Base-by-base conservation (phyloP, 257 asterid species). In the Fraxinus americana region DNA sequence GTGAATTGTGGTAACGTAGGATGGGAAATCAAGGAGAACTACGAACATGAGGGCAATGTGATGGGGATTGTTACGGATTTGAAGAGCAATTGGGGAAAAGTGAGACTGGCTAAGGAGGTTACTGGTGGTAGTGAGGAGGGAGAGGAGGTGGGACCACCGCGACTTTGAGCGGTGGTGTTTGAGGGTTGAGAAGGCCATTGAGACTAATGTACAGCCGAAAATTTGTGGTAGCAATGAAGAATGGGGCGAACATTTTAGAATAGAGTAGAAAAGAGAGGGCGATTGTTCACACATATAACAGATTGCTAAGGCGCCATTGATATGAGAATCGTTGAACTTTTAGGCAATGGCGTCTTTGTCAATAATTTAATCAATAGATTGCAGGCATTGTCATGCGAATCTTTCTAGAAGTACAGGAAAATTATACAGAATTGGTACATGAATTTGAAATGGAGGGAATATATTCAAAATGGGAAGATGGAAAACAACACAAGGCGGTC, bases 141-240 rank as follows among this genome's bases (percentile, higher is more conserved):
- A 83, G 54, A 92, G 97, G 79, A 95, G 95, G 76, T 92, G 75
- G 21, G 89, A 84, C 97, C 99, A 93, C 67, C 99, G 89, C 76
- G 97, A 82, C 81, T 89, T 93, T n/a, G 98, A 93, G 74, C 97
- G 97, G 83, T 89, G 97, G 88, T 95, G 91, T 76, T 85, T 89
- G 76, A 95, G 96, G 76, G 89, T 89, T 19, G 94, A 87, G 70
- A 90, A 90, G 61, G 94, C 92, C 45, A 87, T 83, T 67, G 89
- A 68, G 78, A 91, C 92, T n/a, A 89, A 2, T 7, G 70, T 70
- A 67, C 82, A 86, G 0, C 85, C 88, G 7, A 88, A 3, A 52
- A 78, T 71, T 14, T 88, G 75, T 0, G 78, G 35, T 14, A 85
- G 4, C n/a, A 81, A 77, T 23, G 92, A 82, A 70, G 88, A 88